These are phyloP conservation scores for Sporothrix protearum DNA, from an alignment of 2,329 filamentous ascomycete genomes.

Conservation along the genomic window DNA sequence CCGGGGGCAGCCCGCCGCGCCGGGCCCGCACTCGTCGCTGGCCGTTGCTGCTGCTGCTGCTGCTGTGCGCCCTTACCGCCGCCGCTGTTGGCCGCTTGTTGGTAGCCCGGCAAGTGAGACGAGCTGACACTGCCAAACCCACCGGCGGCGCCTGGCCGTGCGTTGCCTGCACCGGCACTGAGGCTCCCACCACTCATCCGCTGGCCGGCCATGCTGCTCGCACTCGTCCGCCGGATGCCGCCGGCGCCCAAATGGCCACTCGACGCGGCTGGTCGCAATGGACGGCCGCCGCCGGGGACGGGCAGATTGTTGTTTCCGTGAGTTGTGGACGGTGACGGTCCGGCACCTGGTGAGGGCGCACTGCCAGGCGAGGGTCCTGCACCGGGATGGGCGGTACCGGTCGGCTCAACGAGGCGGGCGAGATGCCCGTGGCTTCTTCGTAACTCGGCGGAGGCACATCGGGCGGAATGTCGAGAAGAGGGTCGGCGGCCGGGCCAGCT, in stretches of 20 bases:
- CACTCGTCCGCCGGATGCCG: neutral
- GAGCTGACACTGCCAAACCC: neutral
- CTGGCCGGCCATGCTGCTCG: neutral
- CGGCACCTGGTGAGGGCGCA: neutral
- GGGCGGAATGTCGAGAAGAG: conserved; percentile 1
- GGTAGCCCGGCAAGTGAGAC: neutral
- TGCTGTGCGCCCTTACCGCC: neutral
- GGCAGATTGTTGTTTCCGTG: neutral
- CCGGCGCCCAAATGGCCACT: conserved; percentile 3
- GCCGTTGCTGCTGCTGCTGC: neutral
- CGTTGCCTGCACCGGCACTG: neutral
- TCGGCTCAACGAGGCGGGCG: neutral
- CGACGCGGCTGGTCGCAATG: conserved; percentile 5
- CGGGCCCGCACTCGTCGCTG: neutral
- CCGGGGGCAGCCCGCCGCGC: conserved; percentile 13
- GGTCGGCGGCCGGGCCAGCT: no score
- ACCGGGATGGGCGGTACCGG: neutral
- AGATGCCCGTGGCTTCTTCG: conserved; percentile 27
- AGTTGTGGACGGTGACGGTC: neutral
- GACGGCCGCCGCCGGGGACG: neutral
- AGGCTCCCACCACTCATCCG: neutral
- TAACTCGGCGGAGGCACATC: conserved; percentile 28
- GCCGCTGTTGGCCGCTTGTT: neutral
- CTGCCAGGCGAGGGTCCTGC: neutral
- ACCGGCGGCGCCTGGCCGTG: neutral